Base-by-base conservation (phyloP, 108 stramenopile species). In the Seminavis robusta region DNA sequence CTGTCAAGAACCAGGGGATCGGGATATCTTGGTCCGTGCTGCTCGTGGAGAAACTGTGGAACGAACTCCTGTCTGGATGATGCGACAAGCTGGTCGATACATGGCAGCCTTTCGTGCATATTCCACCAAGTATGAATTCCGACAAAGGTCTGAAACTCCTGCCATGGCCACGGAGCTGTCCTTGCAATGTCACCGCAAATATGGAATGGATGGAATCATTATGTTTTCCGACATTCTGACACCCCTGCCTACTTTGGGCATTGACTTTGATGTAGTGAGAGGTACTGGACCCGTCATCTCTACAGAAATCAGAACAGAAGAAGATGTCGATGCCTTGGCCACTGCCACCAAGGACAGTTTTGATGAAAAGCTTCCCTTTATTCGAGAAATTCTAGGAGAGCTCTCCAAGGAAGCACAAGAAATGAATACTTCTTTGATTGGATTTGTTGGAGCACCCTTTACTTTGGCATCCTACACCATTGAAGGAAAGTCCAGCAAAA, bases 201-300 rank as follows among this genome's bases (percentile, higher is more conserved):
- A 96, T 52, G 92, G 95, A 5, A 83, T 98, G 69, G 99, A 99
- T 73, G 99, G 97, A 4, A 92, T 98, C 28, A 97, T 99, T 57
- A 92, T 98, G 92, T 99, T 99, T 79, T 90, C 87, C 26, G 99
- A 99, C 77, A 99, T 99, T 54, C 73, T 99, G 38, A 98, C 97
- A 0, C 94, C 96, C 2, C 79, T 98, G 15, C 97, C 97, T 0
- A 90, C 95, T 15, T 70, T 99, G 57, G 99, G 98, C 4, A 83
- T 99, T 51, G 94, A 98, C 4, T 98, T 97, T 63, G 93, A 97
- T 65, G 95, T 99, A 9, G 79, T 96, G 25, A 80, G 84, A 40
- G 97, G 96, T 26, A 84, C 72, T 40, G 97, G 97, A 11, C 97
- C 97, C n/a, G 81, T 89, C 16, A 94, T 99, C 69, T 67, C 76